Percentiles rank a stretch among this genome's conserved stretches.
These are phyloP conservation scores for Geotrichum europaeum DNA, from an alignment of 1,139 yeast genomes.

Conservation along the genomic window DNA sequence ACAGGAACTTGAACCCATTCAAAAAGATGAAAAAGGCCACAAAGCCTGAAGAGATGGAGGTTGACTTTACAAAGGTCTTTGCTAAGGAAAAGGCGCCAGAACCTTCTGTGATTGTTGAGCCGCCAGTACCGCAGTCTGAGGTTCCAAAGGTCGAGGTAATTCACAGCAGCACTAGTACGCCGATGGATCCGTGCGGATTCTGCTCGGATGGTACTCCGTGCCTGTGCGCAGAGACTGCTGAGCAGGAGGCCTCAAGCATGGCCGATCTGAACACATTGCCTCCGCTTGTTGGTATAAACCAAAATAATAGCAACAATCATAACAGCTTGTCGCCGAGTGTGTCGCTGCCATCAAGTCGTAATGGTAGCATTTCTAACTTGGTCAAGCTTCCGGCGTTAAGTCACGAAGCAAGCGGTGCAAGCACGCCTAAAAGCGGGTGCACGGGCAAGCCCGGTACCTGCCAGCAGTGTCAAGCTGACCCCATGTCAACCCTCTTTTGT, in stretches of 20 bases:
- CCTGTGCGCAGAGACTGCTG: constrained; percentile 62
- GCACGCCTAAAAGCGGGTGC: constrained; percentile 44
- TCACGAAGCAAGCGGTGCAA: constrained; percentile 53
- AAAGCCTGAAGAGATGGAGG: constrained; percentile 23
- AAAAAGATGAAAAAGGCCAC: constrained; percentile 6
- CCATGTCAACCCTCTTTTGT: constrained; percentile 84
- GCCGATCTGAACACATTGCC: constrained; percentile 16
- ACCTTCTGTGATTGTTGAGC: neutral
- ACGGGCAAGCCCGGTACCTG: constrained; percentile 90
- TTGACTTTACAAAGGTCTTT: constrained; percentile 31
- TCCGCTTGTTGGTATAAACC: constrained; percentile 2
- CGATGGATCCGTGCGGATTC: constrained; percentile 82
- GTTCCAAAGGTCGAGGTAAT: neutral
- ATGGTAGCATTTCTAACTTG: neutral
- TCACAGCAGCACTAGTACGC: constrained; percentile 27
- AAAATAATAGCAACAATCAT: neutral
- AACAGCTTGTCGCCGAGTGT: neutral
- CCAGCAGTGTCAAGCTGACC: constrained; percentile 75
- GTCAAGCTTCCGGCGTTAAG: constrained; percentile 52
- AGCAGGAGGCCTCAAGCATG: constrained; percentile 17
- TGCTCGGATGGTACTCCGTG: constrained; percentile 91
- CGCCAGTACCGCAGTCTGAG: neutral
- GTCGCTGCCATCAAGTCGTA: neutral
- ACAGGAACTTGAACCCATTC: constrained; percentile 5
- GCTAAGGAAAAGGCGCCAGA: constrained; percentile 10